Evolutionary conservation across 768 basidiomycete species (phyloP).

Genomic region (Gymnopilus dilepis): DNA sequence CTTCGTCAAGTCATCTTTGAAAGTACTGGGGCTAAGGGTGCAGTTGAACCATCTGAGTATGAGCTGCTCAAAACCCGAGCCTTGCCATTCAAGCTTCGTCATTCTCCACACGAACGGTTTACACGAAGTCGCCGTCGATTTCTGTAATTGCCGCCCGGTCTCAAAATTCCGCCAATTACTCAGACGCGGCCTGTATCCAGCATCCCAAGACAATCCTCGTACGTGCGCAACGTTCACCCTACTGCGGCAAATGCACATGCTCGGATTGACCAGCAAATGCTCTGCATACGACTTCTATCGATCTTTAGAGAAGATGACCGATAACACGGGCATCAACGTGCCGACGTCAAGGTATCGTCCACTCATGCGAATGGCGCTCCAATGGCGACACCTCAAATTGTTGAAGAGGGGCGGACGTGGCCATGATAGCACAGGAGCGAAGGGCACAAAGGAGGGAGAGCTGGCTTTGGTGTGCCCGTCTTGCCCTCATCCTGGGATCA

Average conservation of each 20-base stretch:
- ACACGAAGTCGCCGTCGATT: neutral
- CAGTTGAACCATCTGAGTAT: neutral
- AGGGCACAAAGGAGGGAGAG: slow-evolving; percentile 12
- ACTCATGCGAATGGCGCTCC: neutral
- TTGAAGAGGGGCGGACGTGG: slow-evolving; percentile 27
- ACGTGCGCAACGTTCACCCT: neutral
- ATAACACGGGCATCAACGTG: neutral
- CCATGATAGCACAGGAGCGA: slow-evolving; percentile 20
- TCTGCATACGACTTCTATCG: neutral
- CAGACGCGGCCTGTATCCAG: neutral
- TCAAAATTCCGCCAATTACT: neutral
- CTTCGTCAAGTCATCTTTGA: neutral
- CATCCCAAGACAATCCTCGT: neutral
- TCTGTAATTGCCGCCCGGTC: neutral
- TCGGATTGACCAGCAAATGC: neutral
- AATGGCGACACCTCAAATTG: slow-evolving; percentile 27
- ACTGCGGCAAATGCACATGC: neutral
- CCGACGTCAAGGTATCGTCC: neutral
- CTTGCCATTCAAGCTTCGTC: neutral
- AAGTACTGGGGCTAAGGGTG: neutral
- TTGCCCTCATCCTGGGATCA: slow-evolving; percentile 8
- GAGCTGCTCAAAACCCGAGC: neutral
- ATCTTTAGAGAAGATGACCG: neutral
- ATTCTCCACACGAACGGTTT: neutral
- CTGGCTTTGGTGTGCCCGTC: slow-evolving; percentile 5